phyloP scores from a whole-genome alignment of 371 early-diverging fungal genomes.

The Smittium culicis region DNA sequence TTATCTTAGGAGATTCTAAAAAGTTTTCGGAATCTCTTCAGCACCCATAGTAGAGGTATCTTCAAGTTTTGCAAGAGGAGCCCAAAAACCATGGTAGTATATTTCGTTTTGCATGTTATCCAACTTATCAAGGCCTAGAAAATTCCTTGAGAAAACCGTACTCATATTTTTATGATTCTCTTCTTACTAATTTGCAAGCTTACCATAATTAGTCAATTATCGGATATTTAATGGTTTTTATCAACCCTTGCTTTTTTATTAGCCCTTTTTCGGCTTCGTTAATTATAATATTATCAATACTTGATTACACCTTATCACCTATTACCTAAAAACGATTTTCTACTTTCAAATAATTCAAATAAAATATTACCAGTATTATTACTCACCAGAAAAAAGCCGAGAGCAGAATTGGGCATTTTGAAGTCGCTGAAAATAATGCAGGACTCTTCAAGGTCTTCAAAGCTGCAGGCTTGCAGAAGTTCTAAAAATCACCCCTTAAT shows the following conservation, averaged over 20 bases:
- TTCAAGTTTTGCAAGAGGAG: not conserved
- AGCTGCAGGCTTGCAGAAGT: not conserved
- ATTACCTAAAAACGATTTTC: not conserved
- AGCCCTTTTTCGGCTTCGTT: not conserved
- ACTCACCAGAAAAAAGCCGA: not conserved
- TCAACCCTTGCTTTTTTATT: not conserved
- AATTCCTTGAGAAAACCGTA: too few species aligned
- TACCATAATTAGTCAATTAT: not conserved
- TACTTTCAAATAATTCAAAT: not conserved
- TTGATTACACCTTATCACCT: not conserved
- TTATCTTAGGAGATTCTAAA: not conserved
- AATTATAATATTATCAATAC: not conserved
- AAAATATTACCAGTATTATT: not conserved
- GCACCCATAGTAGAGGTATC: not conserved
- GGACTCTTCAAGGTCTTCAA: not conserved
- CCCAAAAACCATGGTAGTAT: not conserved
- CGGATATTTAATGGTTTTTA: not conserved
- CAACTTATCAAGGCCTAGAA: too few species aligned
- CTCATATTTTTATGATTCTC: too few species aligned
- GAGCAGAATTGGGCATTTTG: not conserved
- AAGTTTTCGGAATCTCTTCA: not conserved
- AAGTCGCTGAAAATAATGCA: not conserved
- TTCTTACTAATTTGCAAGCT: too few species aligned
- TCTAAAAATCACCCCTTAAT: not conserved
- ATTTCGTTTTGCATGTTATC: too few species aligned